Conservation (phyloP, 1,284 basidiomycete species). For the Peniophora sp. region DNA sequence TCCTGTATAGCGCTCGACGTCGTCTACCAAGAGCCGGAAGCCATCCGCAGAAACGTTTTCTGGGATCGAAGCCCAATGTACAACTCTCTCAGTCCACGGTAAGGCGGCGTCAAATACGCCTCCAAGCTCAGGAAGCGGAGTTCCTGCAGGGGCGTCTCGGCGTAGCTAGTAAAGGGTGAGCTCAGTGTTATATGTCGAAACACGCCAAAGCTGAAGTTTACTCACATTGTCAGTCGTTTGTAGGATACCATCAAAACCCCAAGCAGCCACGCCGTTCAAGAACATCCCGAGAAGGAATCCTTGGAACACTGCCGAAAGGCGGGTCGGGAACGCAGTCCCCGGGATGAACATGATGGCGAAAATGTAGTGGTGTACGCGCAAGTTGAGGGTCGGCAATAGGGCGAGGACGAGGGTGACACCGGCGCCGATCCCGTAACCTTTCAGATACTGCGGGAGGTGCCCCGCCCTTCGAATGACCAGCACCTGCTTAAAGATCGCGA, state of each 20-base stretch:
- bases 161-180: constrained; percentile 39
- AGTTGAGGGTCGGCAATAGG: constrained; percentile 58
- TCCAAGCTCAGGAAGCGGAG: constrained; percentile 61
- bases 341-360: constrained; percentile 71
- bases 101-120: constrained; percentile 42
- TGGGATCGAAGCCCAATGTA: constrained; percentile 55
- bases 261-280: constrained; percentile 69
- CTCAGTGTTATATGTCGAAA: constrained; percentile 1
- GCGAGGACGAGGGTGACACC: constrained; percentile 60
- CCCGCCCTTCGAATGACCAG: constrained; percentile 79
- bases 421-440: constrained; percentile 64
- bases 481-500: constrained; percentile 54
- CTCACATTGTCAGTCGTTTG: constrained; percentile 64
- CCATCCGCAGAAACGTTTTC: constrained; percentile 55
- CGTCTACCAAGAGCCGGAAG: constrained; percentile 76
- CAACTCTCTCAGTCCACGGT: constrained; percentile 45
- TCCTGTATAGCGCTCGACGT: constrained; percentile 73
- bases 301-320: constrained; percentile 72
- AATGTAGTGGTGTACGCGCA: constrained; percentile 73
- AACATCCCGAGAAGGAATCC: constrained; percentile 81
- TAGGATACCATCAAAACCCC: constrained; percentile 74
- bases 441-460: constrained; percentile 67
- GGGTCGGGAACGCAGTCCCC: constrained; percentile 77
- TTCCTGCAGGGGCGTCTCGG: constrained; percentile 67
- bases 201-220: not conserved